Conservation (phyloP, 1,284 basidiomycete genomes). For the Puccinia triticina region DNA sequence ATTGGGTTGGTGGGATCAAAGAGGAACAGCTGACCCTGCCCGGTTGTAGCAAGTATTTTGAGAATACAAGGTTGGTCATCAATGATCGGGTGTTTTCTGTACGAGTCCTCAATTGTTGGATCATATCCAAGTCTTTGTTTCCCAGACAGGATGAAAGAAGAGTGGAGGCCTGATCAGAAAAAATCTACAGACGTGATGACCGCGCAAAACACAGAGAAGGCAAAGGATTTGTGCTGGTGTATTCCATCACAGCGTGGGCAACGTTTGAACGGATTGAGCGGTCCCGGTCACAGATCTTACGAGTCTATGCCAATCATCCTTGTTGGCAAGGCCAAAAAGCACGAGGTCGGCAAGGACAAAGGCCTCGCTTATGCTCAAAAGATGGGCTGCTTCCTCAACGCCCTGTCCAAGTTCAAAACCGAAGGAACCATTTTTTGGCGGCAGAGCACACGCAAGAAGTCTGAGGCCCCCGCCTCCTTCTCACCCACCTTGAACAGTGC, state of each 20-base stretch:
- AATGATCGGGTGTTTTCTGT: slow-evolving; percentile 59
- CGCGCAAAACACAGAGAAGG: slow-evolving; percentile 54
- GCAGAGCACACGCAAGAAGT: no score
- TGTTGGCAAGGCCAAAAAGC: slow-evolving; percentile 58
- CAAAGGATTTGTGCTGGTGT: slow-evolving; percentile 58
- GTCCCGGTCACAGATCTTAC: slow-evolving; percentile 58
- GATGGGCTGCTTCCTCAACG: slow-evolving; percentile 58
- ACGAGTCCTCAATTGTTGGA: slow-evolving; percentile 59
- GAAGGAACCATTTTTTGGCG: no score
- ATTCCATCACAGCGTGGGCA: slow-evolving; percentile 57
- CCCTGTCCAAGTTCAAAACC: no score
- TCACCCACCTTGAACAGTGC: no score
- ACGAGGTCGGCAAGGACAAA: slow-evolving; percentile 57
- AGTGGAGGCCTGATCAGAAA: no score
- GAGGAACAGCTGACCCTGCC: slow-evolving; percentile 54
- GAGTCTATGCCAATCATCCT: slow-evolving; percentile 59
- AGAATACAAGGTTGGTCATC: slow-evolving; percentile 60
- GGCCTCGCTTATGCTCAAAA: slow-evolving; percentile 57
- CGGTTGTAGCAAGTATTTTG: slow-evolving; percentile 59
- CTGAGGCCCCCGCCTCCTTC: no score
- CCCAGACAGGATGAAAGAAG: no score
- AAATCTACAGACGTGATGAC: not conserved
- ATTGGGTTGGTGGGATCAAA: no score
- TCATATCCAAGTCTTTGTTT: slow-evolving; percentile 55
- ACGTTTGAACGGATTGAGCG: slow-evolving; percentile 59